Conservation (phyloP, 2,329 filamentous ascomycete genomes). For the Colletotrichum nymphaeae region DNA sequence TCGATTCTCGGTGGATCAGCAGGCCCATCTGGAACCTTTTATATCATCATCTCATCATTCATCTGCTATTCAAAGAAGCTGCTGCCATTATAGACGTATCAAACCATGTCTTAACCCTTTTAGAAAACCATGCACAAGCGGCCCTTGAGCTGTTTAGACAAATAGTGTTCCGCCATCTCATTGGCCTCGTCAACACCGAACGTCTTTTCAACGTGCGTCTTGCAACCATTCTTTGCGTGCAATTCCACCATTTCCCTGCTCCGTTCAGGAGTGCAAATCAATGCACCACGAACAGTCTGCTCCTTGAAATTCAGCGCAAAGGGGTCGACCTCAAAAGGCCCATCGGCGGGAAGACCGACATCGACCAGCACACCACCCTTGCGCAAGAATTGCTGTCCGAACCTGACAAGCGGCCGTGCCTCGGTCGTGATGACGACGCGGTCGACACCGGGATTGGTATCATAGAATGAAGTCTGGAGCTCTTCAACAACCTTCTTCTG, state of each 20-base stretch:
- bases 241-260: slow-evolving; percentile 36
- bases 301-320: slow-evolving; percentile 39
- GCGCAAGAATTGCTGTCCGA: slow-evolving; percentile 36
- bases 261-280: slow-evolving; percentile 37
- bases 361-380: slow-evolving; percentile 35
- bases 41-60: neutral
- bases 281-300: slow-evolving; percentile 34
- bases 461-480: slow-evolving; percentile 30
- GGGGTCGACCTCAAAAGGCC: slow-evolving; percentile 35
- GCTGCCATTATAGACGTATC: too few relatives aligned
- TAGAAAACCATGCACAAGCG: slow-evolving; percentile 37
- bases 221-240: slow-evolving; percentile 35
- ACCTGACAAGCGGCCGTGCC: slow-evolving; percentile 25
- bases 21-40: neutral
- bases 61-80: neutral
- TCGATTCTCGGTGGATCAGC: neutral
- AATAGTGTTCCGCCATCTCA: slow-evolving; percentile 35
- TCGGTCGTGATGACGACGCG: slow-evolving; percentile 38
- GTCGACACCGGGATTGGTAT: slow-evolving; percentile 37
- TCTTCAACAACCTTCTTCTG: slow-evolving; percentile 22
- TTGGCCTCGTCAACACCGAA: slow-evolving; percentile 34
- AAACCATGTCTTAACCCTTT: neutral
- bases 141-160: slow-evolving; percentile 34
- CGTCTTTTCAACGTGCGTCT: slow-evolving; percentile 35
- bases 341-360: slow-evolving; percentile 35